Evolutionary conservation across 164 flowering plant genomes (phyloP).

Genomic region (Euptelea pleiosperma): DNA sequence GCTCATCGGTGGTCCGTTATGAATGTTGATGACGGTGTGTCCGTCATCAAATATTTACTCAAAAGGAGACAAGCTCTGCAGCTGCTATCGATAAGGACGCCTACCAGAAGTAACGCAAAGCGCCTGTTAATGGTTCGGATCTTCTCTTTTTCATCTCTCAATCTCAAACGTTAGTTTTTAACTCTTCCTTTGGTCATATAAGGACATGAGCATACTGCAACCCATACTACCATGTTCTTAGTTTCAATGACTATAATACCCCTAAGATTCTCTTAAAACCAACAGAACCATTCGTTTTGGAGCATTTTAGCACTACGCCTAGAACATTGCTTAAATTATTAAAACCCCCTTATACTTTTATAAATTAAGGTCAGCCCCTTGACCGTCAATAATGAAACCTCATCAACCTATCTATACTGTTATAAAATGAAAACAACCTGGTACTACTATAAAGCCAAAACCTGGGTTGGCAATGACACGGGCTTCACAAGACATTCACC

Average conservation of each 20-base stretch:
- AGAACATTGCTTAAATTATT: background rate
- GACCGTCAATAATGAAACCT: too few species aligned
- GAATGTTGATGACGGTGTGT: too few species aligned
- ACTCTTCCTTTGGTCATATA: slow-evolving; percentile 21
- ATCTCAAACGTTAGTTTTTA: slow-evolving; percentile 18
- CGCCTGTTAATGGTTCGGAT: slow-evolving; percentile 21
- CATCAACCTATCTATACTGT: too few species aligned
- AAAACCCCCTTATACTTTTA: too few species aligned
- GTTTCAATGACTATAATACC: too few species aligned
- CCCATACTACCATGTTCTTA: slow-evolving; percentile 32
- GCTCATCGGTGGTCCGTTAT: too few species aligned
- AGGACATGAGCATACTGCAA: slow-evolving; percentile 31
- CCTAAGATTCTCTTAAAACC: background rate
- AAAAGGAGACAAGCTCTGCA: slow-evolving; percentile 19
- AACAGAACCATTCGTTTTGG: slow-evolving; percentile 12
- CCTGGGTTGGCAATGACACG: too few species aligned
- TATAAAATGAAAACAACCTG: too few species aligned
- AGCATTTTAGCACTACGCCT: background rate
- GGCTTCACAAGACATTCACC: too few species aligned
- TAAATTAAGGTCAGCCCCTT: too few species aligned
- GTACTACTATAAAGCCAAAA: too few species aligned
- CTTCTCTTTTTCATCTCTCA: background rate
- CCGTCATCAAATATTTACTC: too few species aligned
- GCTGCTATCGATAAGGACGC: slow-evolving; percentile 27
- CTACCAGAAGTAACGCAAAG: background rate